Evolutionary conservation across 805 yeast genomes (phyloP), one percentile per base, ranked within the genome.

Genomic region (Wickerhamiella musiphila): DNA sequence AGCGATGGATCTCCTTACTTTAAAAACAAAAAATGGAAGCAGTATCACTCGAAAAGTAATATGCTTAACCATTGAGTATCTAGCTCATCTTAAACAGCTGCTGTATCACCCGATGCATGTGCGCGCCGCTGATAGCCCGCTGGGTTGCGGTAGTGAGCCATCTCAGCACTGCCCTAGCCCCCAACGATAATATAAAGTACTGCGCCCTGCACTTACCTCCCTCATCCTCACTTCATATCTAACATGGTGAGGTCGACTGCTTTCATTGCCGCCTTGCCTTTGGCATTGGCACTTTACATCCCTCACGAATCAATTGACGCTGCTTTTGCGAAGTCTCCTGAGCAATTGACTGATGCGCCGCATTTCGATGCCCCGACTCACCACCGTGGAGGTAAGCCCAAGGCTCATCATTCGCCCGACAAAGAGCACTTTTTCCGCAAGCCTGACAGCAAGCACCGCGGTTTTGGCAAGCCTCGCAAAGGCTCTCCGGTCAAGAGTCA

Each of bases 221-320:
- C 15, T 21, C 34, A 28, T 16, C 23, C 29, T 12, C 14, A n/a
- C 26, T 13, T 10, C 18, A 23, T 16, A 16, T 14, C 11, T 17
- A 18, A 29, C 26, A 46, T 46, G 50, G 50, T 46, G 35, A 41
- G 32, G 35, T 33, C 42, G 13, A 12, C 41, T n/a, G n/a, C 39
- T 23, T 25, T 44, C 12, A 35, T 46, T 18, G 44, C 45, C 24
- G 38, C 37, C 11, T 36, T 29, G 22, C 34, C 35, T 12, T 26
- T 40, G 21, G 44, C 42, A 11, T 26, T 40, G 8, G 50, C 48
- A 6, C 40, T 46, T 23, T 46, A 35, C 31, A 36, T 44, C 15
- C 50, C 50, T 27, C 48, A 44, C 25, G 43, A 31, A 28, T 42
- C 22, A 23, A n/a, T 35, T n/a, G 36, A 30, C 23, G 7, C 35